Percentiles rank a stretch among this genome's conserved stretches.
Evolutionary conservation across 768 basidiomycete genomes (phyloP).

Genomic region (Podaxis carcinomalis): DNA sequence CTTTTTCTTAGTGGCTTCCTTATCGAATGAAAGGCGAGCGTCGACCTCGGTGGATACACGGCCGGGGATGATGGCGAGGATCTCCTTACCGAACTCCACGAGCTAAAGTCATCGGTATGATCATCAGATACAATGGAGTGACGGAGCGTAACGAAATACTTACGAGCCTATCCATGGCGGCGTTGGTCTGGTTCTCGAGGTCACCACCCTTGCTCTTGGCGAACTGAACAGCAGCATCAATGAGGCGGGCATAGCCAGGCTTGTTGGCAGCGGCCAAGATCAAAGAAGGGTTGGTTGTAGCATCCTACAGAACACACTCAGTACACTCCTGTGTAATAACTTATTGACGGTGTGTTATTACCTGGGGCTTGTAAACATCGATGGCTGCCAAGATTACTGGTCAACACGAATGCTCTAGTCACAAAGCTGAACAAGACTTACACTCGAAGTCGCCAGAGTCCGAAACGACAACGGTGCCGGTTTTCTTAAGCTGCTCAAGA

Average conservation of each 20-base stretch:
- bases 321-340: background rate
- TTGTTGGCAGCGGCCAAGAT: conserved; percentile 94
- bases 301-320: conserved; percentile 54
- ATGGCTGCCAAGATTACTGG: conserved; percentile 55
- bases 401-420: conserved; percentile 15
- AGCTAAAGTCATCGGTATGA: conserved; percentile 48
- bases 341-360: conserved; percentile 20
- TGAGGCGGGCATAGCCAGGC: conserved; percentile 75
- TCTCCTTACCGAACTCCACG: conserved; percentile 96
- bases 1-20: conserved; percentile 87
- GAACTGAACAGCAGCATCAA: conserved; percentile 68
- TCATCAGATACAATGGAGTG: background rate
- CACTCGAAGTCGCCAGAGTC: conserved; percentile 97
- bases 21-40: conserved; percentile 96
- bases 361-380: conserved; percentile 94
- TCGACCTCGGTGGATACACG: conserved; percentile 99
- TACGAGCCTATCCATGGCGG: conserved; percentile 88
- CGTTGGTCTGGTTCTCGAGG: conserved; percentile 69
- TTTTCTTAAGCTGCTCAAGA: conserved; percentile 80
- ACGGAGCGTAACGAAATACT: conserved; percentile 21
- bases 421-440: conserved; percentile 21
- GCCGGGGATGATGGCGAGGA: conserved; percentile 92
- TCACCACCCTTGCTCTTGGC: conserved; percentile 80
- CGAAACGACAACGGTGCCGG: conserved; percentile 94
- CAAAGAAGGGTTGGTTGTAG: conserved; percentile 95